These are phyloP conservation scores for Aspergillus fructus DNA, from an alignment of 2,329 filamentous ascomycete genomes.

Conservation along the genomic window DNA sequence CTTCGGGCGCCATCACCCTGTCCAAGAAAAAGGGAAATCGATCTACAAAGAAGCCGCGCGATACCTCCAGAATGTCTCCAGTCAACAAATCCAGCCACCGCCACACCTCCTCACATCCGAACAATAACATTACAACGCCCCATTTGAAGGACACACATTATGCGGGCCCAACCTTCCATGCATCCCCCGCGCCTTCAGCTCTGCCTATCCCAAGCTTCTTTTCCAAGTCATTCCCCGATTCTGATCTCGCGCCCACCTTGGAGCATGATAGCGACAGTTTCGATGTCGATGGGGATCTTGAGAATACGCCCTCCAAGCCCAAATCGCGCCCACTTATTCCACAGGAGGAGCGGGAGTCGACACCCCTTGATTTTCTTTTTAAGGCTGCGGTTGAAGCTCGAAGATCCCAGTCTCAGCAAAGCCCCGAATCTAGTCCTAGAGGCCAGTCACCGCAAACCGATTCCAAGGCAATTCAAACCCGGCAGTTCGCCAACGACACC, in stretches of 20 bases:
- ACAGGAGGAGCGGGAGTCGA: constrained; percentile 55
- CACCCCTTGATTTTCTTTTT: constrained; percentile 88
- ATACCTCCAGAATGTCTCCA: constrained; percentile 26
- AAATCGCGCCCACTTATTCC: constrained; percentile 36
- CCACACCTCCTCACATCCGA: constrained; percentile 35
- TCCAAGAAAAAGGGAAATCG: constrained; percentile 39
- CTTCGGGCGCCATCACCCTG: constrained; percentile 28
- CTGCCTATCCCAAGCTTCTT: constrained; percentile 89
- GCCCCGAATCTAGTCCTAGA: constrained; percentile 37
- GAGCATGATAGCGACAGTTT: constrained; percentile 43
- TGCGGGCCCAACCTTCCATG: constrained; percentile 91
- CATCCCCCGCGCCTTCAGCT: constrained; percentile 85
- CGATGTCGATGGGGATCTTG: constrained; percentile 31
- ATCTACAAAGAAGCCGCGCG: constrained; percentile 37
- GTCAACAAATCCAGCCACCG: constrained; percentile 29
- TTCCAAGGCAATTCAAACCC: constrained; percentile 39
- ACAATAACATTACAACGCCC: constrained; percentile 40
- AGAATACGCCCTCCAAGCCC: constrained; percentile 48
- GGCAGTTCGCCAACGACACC: constrained; percentile 47
- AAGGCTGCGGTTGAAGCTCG: constrained; percentile 70
- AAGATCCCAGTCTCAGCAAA: constrained; percentile 56
- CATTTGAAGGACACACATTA: constrained; percentile 55
- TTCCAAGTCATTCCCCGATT: constrained; percentile 71
- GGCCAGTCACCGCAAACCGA: constrained; percentile 53
- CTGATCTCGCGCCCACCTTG: constrained; percentile 38